phyloP scores from a whole-genome alignment of 2,329 filamentous ascomycete species.

The Remersonia thermophila region DNA sequence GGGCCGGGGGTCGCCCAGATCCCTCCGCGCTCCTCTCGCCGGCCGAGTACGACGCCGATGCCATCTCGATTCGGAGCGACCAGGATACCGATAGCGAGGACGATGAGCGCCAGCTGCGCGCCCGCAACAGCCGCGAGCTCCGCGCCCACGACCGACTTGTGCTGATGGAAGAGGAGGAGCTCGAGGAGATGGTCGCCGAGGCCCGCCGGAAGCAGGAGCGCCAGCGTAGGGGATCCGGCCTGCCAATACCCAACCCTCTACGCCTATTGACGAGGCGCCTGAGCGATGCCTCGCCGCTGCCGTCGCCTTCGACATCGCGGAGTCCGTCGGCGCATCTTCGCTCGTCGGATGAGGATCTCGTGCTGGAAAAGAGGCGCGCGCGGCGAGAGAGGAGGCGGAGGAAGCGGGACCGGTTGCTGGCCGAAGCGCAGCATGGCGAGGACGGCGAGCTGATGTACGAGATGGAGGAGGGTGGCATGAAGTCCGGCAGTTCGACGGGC shows the following conservation, averaged over 20 bases:
- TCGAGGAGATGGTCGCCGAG: slow-evolving; percentile 46
- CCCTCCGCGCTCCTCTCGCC: slow-evolving; percentile 46
- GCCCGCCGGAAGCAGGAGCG: slow-evolving; percentile 34
- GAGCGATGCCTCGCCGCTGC: slow-evolving; percentile 13
- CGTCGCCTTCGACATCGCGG: slow-evolving; percentile 10
- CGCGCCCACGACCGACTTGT: slow-evolving; percentile 58
- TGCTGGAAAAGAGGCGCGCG: slow-evolving; percentile 36
- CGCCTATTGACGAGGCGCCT: slow-evolving; percentile 16
- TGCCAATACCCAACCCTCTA: slow-evolving; percentile 39
- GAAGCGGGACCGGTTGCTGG: slow-evolving; percentile 40
- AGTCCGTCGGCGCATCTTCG: slow-evolving; percentile 11
- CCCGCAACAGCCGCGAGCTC: slow-evolving; percentile 57
- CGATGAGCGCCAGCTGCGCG: slow-evolving; percentile 52
- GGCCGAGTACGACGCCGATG: slow-evolving; percentile 55
- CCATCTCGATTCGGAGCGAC: slow-evolving; percentile 53
- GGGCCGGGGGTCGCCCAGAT: slow-evolving; percentile 18
- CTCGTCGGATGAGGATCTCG: slow-evolving; percentile 27
- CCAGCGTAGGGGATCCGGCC: slow-evolving; percentile 36
- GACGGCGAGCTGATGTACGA: slow-evolving; percentile 74
- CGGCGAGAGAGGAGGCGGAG: slow-evolving; percentile 38
- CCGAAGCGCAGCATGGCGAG: slow-evolving; percentile 48
- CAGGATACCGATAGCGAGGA: slow-evolving; percentile 69
- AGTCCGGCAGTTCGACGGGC: slow-evolving; percentile 51
- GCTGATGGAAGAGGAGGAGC: slow-evolving; percentile 63
- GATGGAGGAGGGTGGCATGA: slow-evolving; percentile 71